Conservation (phyloP, 2,329 filamentous ascomycete species). For the Diaporthe vexans region DNA sequence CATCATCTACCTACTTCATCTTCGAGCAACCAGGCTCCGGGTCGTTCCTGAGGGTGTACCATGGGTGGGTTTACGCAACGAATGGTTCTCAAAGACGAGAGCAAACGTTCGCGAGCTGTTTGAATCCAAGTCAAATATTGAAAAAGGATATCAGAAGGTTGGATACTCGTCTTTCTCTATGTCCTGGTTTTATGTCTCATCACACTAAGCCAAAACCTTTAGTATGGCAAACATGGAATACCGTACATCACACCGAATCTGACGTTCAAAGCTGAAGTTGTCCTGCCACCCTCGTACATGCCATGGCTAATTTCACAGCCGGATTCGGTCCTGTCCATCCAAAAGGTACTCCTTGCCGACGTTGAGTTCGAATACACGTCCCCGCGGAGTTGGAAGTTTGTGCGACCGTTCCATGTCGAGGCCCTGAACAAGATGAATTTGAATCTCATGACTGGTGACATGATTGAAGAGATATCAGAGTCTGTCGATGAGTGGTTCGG, state of each 20-base stretch:
- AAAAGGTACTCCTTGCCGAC: slow-evolving; percentile 7
- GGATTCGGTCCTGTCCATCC: slow-evolving; percentile 2
- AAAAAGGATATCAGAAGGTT: slow-evolving; percentile 9
- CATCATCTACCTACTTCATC: slow-evolving; percentile 5
- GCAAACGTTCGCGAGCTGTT: slow-evolving; percentile 5
- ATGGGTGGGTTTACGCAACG: slow-evolving; percentile 14
- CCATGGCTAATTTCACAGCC: slow-evolving; percentile 9
- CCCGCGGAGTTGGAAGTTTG: slow-evolving; percentile 15
- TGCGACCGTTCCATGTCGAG: slow-evolving; percentile 12
- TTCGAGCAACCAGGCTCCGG: slow-evolving; percentile 19
- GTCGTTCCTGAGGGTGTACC: background rate
- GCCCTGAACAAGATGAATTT: slow-evolving; percentile 22
- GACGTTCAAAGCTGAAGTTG: slow-evolving; percentile 9
- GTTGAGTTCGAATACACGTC: slow-evolving; percentile 23
- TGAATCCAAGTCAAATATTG: background rate
- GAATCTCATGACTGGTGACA: background rate
- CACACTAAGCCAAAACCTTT: background rate
- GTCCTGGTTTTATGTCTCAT: background rate
- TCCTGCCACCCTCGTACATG: slow-evolving; percentile 3
- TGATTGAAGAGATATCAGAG: slow-evolving; percentile 5
- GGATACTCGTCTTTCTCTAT: no score
- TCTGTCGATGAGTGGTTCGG: background rate
- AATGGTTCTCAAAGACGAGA: slow-evolving; percentile 10
- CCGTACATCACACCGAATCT: slow-evolving; percentile 14
- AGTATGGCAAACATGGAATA: slow-evolving; percentile 15